Percentiles rank a stretch among this genome's conserved stretches.
Evolutionary conservation across 129 eudicot genomes (phyloP).

Genomic region (Artemisia argyi): DNA sequence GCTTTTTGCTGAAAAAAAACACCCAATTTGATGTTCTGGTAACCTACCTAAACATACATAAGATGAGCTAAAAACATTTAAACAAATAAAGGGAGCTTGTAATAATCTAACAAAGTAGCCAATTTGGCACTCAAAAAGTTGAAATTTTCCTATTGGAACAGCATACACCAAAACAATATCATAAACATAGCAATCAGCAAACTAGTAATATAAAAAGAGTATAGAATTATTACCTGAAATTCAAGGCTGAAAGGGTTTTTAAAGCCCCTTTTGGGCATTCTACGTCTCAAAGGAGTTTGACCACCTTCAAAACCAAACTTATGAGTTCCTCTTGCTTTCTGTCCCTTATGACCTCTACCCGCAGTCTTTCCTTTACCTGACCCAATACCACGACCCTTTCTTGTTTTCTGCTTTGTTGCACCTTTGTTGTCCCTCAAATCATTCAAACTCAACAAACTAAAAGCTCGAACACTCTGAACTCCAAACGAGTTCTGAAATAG

Average conservation of each 20-base stretch:
- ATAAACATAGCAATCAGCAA: neutral
- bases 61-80: too few species aligned
- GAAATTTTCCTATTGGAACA: neutral
- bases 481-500: conserved; percentile 18
- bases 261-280: conserved; percentile 92
- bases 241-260: conserved; percentile 89
- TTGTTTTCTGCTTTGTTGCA: conserved; percentile 79
- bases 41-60: too few species aligned
- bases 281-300: conserved; percentile 86
- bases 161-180: neutral
- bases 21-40: too few species aligned
- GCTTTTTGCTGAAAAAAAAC: too few species aligned
- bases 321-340: conserved; percentile 85
- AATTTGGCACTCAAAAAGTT: neutral
- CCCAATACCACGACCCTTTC: conserved; percentile 97
- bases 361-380: conserved; percentile 98
- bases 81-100: too few species aligned
- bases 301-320: conserved; percentile 99
- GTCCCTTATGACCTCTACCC: conserved; percentile 98
- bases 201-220: neutral
- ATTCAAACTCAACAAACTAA: conserved; percentile 68
- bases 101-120: too few species aligned
- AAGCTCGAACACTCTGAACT: conserved; percentile 37
- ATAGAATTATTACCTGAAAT: conserved; percentile 65
- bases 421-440: conserved; percentile 90